These are phyloP conservation scores for Chalciporus sphaerocephalus DNA, from an alignment of 768 basidiomycete genomes.

Conservation along the genomic window DNA sequence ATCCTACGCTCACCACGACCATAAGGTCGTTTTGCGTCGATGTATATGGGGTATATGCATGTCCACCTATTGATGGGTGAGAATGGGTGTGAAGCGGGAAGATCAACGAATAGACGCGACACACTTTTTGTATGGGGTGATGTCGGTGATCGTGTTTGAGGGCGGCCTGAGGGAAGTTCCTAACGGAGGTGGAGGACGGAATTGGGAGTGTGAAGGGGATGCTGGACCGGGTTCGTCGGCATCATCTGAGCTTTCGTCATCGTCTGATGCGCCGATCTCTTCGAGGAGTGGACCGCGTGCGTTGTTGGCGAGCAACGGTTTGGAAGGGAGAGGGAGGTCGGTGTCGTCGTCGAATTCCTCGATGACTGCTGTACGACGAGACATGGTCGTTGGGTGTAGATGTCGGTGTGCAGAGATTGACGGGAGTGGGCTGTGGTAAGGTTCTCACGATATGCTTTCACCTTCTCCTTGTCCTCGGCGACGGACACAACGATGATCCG, in stretches of 20 bases:
- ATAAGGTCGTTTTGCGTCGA: conserved; percentile 91
- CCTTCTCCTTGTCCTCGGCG: conserved; percentile 4
- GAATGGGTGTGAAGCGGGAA: background rate
- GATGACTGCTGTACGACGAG: conserved; percentile 62
- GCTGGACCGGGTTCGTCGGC: conserved; percentile 45
- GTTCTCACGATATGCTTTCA: conserved; percentile 28
- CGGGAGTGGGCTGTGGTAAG: background rate
- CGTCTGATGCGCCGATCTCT: conserved; percentile 57
- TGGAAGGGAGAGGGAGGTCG: conserved; percentile 76
- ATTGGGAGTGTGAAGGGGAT: conserved; percentile 39
- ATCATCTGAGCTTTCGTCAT: conserved; percentile 39
- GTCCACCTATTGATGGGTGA: conserved; percentile 65
- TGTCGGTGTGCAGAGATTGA: background rate
- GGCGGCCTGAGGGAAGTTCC: conserved; percentile 22
- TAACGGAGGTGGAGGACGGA: conserved; percentile 15
- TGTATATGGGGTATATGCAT: conserved; percentile 93
- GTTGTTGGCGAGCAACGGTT: conserved; percentile 63
- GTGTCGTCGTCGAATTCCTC: conserved; percentile 94
- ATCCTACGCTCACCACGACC: conserved; percentile 81
- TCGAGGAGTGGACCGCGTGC: conserved; percentile 72
- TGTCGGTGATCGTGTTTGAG: conserved; percentile 54
- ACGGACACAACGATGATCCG: conserved; percentile 10
- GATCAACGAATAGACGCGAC: conserved; percentile 20
- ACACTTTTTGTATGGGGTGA: conserved; percentile 81
- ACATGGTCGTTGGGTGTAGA: conserved; percentile 43